Base-by-base conservation (phyloP, 768 basidiomycete species). In the Russula vinacea region DNA sequence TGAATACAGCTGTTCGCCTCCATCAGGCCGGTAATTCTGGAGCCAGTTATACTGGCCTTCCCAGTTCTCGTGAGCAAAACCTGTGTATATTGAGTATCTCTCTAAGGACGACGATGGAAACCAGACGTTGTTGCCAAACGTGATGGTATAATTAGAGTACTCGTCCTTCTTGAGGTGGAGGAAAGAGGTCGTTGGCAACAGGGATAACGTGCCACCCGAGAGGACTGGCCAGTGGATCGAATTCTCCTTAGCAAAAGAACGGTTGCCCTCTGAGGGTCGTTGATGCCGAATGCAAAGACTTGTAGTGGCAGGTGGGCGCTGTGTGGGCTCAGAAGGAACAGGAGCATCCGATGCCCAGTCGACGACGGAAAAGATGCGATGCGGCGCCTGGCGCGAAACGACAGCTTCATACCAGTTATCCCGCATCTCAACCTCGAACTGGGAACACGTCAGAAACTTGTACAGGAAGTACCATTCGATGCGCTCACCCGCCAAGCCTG, bases 341-440 rank as follows among this genome's bases (percentile, higher is more conserved):
- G 83, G 81, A 4, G 89, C 83, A 72, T 95, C 93, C 22, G 89
- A 88, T 0, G 88, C 94, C 95, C 94, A 98, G 73, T 98, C 96
- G 66, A 96, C 91, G 42, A 95, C 92, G 32, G 89, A 87, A 70
- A 98, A 77, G 68, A 94, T 87, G 65, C 86, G 82, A 72, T 93
- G 87, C 29, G 92, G 90, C n/a, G 81, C 74, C 33, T 77, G 73
- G 1, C 84, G 86, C 13, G 90, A 87, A 47, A 99, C 87, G 24
- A 91, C 82, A 4, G 93, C 84, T 74, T 98, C 94, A 70, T 98
- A 98, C 92, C 92, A 96, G 76, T 94, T 98, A 76, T 97, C 87
- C 71, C 87, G 72, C 89, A 96, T 92, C 80, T 94, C 90, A 51
- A 96, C 89, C 72, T 94, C 92, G 70, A 94, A 89, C 86, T 89